These are phyloP conservation scores for Claviceps spartinae DNA, from an alignment of 2,329 filamentous ascomycete species.

Conservation along the genomic window DNA sequence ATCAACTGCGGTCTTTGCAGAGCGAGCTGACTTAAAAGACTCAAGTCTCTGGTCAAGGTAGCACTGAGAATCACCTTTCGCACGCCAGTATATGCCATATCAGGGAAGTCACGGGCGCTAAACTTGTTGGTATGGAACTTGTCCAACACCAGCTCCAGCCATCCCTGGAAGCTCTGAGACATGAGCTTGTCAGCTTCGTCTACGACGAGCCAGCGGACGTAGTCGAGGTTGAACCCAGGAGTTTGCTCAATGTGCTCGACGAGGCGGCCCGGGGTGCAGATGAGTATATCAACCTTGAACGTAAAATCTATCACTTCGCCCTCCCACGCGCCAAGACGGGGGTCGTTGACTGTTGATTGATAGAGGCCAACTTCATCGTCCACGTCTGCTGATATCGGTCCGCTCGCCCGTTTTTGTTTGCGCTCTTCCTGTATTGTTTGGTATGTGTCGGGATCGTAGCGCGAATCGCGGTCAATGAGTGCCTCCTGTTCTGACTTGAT, in stretches of 20 bases:
- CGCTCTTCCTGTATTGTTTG: slow-evolving; percentile 14
- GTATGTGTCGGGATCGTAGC: slow-evolving; percentile 51
- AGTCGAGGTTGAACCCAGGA: slow-evolving; percentile 62
- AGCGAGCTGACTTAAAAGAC: slow-evolving; percentile 60
- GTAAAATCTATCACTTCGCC: slow-evolving; percentile 47
- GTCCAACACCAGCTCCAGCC: slow-evolving; percentile 62
- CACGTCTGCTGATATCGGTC: slow-evolving; percentile 4
- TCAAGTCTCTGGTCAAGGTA: slow-evolving; percentile 79
- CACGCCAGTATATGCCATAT: slow-evolving; percentile 40
- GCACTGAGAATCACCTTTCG: slow-evolving; percentile 82
- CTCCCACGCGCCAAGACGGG: slow-evolving; percentile 21
- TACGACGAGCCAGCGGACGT: slow-evolving; percentile 77
- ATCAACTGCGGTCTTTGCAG: slow-evolving; percentile 64
- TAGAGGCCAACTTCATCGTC: slow-evolving; percentile 10
- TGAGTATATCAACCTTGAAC: slow-evolving; percentile 73
- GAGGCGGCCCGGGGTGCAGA: slow-evolving; percentile 82
- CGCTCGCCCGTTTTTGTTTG: slow-evolving; percentile 3
- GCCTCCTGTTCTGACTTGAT: slow-evolving; percentile 49
- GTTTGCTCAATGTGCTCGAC: slow-evolving; percentile 85
- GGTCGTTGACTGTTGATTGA: slow-evolving; percentile 11
- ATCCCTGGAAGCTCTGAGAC: slow-evolving; percentile 85
- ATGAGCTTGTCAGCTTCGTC: slow-evolving; percentile 90
- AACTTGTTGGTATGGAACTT: slow-evolving; percentile 36
- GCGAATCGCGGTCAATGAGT: slow-evolving; percentile 31
- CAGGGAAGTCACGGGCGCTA: slow-evolving; percentile 38